phyloP scores from a whole-genome alignment of 148 eudicot genomes.

The Diospyros kaki region DNA sequence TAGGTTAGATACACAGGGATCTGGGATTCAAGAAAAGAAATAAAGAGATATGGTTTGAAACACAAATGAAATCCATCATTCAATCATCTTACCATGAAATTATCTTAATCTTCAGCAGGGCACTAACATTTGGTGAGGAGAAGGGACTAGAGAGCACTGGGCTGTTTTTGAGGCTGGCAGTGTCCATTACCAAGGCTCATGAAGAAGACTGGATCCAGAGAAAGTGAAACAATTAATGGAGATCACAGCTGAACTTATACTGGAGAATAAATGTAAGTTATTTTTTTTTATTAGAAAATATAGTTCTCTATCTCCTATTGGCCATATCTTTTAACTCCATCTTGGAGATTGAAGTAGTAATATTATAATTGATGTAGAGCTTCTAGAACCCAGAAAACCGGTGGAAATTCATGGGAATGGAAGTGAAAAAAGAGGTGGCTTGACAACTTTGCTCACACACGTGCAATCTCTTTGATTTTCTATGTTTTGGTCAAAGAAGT shows the following conservation, averaged over 20 bases:
- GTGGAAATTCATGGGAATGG: slow-evolving; percentile 14
- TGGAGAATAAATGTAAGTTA: background rate
- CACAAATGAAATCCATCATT: background rate
- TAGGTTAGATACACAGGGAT: background rate
- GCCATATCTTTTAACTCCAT: slow-evolving; percentile 3
- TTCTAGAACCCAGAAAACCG: slow-evolving; percentile 14
- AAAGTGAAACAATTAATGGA: slow-evolving; percentile 6
- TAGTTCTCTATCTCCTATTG: too few species aligned
- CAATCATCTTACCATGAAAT: slow-evolving; percentile 61
- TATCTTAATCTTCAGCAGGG: slow-evolving; percentile 85
- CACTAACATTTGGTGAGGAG: slow-evolving; percentile 74
- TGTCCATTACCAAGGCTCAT: slow-evolving; percentile 36
- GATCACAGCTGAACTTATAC: slow-evolving; percentile 16
- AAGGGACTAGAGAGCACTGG: slow-evolving; percentile 66
- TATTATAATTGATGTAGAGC: slow-evolving; percentile 1
- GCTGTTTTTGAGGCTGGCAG: slow-evolving; percentile 40
- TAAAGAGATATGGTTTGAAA: background rate
- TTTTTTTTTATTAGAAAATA: too few species aligned
- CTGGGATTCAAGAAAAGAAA: background rate
- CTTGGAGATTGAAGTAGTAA: slow-evolving; percentile 4
- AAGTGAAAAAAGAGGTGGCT: slow-evolving; percentile 17
- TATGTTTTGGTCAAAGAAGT: slow-evolving; percentile 20
- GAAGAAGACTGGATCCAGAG: background rate
- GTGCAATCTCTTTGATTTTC: slow-evolving; percentile 5
- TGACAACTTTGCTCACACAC: slow-evolving; percentile 13